Base-by-base conservation (phyloP, 2,329 filamentous ascomycete species). In the Penicillium sclerotigenum region DNA sequence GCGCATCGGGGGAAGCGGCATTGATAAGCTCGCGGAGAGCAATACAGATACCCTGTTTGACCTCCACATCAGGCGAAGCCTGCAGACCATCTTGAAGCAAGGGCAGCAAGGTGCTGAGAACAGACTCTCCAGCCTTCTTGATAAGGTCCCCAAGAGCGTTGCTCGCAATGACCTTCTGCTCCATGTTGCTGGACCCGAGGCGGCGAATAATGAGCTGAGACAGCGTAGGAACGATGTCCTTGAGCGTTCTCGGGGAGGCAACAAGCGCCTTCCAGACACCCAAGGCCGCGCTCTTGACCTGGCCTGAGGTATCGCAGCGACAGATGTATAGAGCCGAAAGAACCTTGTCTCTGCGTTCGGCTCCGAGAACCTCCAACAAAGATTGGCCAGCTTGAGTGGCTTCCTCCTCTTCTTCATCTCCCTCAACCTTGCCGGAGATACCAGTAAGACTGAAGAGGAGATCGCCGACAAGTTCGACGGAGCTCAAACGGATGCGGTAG, bases 141-240 rank as follows among this genome's bases (percentile, higher is more conserved):
- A 99, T 97, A 63, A 99, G 85, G 73, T 99, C 94, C 69, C 94
- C 94, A 54, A 99, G 82, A 47, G 94, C 91, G 73, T 97, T 97
- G 73, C 93, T 93, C 63, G 95, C 94, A 80, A 99, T 99, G 65
- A 96, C 89, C 80, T 97, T 97, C 75, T 99, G 94, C 74, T 99
- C 94, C 87, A 96, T 92, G 70, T 97, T 97, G 43, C 92, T 89
- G 73, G 92, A 97, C 59, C 91, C 94, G 65, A 99, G 83, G 47
- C 94, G 89, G 57, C 90, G 87, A 71, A 99, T 97, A 66, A 99
- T 88, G 61, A 99, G 86, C 72, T 97, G 92, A 6, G 91, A 96
- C 58, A 99, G 87, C 1, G 91, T 97, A 42, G 94, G 93, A 45
- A 97, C 88, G 68, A 99, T 84, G 71, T 99, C 94, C 78, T 96